These are phyloP conservation scores for Ophiostoma ulmi DNA, from an alignment of 2,329 filamentous ascomycete genomes.

Conservation along the genomic window DNA sequence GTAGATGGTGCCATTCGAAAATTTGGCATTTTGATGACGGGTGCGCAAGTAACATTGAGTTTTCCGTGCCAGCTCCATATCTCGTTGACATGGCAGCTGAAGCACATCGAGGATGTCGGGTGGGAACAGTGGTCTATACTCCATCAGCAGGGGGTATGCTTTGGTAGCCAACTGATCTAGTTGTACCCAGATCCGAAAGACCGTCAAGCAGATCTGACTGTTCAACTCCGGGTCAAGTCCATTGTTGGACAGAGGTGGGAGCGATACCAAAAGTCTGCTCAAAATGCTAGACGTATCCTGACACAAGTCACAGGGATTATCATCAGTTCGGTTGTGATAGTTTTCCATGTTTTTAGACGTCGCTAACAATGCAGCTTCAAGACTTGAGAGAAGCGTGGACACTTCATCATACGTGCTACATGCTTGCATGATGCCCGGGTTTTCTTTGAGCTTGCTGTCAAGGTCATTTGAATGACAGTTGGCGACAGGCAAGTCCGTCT, in stretches of 20 bases:
- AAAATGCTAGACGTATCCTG: conserved; percentile 35
- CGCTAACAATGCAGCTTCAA: no score
- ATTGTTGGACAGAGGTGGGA: conserved; percentile 34
- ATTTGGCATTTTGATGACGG: conserved; percentile 32
- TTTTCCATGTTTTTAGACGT: background rate
- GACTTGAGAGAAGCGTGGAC: background rate
- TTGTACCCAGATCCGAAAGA: conserved; percentile 54
- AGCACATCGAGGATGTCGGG: conserved; percentile 50
- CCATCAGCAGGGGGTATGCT: conserved; percentile 43
- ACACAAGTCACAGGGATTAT: background rate
- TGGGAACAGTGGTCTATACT: conserved; percentile 49
- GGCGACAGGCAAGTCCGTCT: background rate
- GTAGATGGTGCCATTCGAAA: conserved; percentile 42
- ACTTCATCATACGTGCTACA: background rate
- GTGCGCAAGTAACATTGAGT: conserved; percentile 47
- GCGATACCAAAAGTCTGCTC: background rate
- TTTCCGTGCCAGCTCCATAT: conserved; percentile 47
- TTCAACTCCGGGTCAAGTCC: conserved; percentile 42
- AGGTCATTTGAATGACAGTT: background rate
- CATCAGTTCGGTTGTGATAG: background rate
- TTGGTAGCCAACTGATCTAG: conserved; percentile 47
- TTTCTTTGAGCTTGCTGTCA: background rate
- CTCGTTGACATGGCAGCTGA: conserved; percentile 42
- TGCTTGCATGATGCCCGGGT: background rate
- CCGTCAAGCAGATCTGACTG: conserved; percentile 48